Base-by-base conservation (phyloP, 257 asterid species). In the Ligustrum vulgare region DNA sequence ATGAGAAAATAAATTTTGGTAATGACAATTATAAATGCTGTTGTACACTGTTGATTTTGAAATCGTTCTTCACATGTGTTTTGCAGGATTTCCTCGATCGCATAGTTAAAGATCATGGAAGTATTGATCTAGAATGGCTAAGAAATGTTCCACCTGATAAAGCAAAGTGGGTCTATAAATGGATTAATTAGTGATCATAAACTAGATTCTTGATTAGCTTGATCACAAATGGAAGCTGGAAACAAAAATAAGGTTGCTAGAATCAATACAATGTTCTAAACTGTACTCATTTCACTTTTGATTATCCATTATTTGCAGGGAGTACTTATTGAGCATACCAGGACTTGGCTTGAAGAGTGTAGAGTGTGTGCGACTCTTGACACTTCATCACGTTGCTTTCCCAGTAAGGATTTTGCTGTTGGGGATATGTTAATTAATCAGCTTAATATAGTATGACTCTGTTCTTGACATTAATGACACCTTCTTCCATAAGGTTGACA, bases 311-410 rank as follows among this genome's bases (percentile, higher is more conserved):
- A 18, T 33, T 34, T 77, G 20, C 37, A 91, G 97, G 89, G 86
- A 84, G 10, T 93, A 78, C 82, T 79, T 93, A 41, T 60, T 82
- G 82, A 87, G 93, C 77, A 62, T 89, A n/a, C 0, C 16, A 0
- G 93, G 98, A 13, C 72, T 93, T 37, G 94, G 91, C 5, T 69
- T 88, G 78, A 93, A 93, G 85, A 93, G 98, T 64, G 84, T 79
- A 1, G 97, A 89, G 80, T 93, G 98, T 15, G 77, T 93, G 75
- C 74, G 89, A 77, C 94, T 93, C 69, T 83, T 93, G 86, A 37
- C 84, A 2, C 94, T 89, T 73, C 84, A 80, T 35, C 87, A 84
- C 36, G 83, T 62, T 28, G 89, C 97, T 39, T 93, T 91, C 62
- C 94, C 95, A 0, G 96, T 93, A 88, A 78, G 82, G 82, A 69